phyloP scores from a whole-genome alignment of 305 asterid species.

The Andrographis paniculata region DNA sequence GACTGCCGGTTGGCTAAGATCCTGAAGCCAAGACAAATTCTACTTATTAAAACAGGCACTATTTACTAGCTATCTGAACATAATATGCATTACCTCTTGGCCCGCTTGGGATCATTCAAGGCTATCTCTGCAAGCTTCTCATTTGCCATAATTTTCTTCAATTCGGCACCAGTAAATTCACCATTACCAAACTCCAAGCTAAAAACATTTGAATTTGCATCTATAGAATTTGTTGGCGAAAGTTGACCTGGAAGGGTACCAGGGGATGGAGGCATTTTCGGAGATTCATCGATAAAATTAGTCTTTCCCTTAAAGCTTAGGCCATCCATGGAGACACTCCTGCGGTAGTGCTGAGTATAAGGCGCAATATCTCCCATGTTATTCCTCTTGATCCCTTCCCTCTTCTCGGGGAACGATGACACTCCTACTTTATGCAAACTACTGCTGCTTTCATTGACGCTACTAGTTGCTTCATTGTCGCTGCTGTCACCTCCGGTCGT shows the following conservation, averaged over 20 bases:
- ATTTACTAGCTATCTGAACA: background rate
- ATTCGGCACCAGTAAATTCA: conserved; percentile 35
- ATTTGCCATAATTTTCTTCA: conserved; percentile 41
- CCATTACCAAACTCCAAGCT: conserved; percentile 38
- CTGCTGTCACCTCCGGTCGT: conserved; percentile 28
- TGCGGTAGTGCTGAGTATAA: conserved; percentile 22
- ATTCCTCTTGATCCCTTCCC: conserved; percentile 28
- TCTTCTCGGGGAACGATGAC: conserved; percentile 10
- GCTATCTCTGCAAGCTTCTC: conserved; percentile 44
- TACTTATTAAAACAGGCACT: background rate
- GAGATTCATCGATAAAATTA: conserved; percentile 27
- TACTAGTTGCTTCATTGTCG: conserved; percentile 33
- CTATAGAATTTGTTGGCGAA: conserved; percentile 26
- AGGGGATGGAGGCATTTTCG: conserved; percentile 31
- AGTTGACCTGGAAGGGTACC: conserved; percentile 26
- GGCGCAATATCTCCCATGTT: conserved; percentile 31
- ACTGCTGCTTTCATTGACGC: conserved; percentile 23
- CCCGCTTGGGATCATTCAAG: conserved; percentile 36
- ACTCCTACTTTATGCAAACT: conserved; percentile 10
- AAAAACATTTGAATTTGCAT: conserved; percentile 17
- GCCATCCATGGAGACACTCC: conserved; percentile 43
- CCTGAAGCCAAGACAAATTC: conserved; percentile 22
- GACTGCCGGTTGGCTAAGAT: conserved; percentile 45
- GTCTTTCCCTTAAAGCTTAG: conserved; percentile 32
- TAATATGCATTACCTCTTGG: conserved; percentile 29